These are phyloP conservation scores for Ophioceras dolichostomum DNA, from an alignment of 2,329 filamentous ascomycete genomes.

Conservation along the genomic window DNA sequence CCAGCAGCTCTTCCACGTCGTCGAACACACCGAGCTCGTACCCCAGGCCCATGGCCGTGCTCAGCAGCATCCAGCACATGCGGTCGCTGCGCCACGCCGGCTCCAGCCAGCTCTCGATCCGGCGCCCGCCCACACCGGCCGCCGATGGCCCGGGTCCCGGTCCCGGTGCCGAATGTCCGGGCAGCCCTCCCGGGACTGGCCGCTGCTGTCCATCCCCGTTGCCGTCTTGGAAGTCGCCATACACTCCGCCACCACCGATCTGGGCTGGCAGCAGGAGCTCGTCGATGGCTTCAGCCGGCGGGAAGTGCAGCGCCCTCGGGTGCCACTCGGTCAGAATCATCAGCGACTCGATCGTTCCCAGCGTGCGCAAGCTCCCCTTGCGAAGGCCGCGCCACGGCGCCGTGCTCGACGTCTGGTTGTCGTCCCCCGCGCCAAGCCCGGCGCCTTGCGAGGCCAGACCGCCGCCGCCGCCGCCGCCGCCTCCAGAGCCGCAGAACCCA, in stretches of 20 bases:
- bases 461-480: not conserved
- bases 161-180: too few relatives aligned
- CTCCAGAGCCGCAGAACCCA: constrained; percentile 65
- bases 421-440: constrained; percentile 24
- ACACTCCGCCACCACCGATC: not conserved
- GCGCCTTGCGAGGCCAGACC: not conserved
- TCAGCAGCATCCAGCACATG: constrained; percentile 97
- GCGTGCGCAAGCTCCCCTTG: constrained; percentile 70
- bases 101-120: constrained; percentile 93
- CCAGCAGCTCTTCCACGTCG: constrained; percentile 61
- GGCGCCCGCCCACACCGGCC: constrained; percentile 58
- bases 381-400: constrained; percentile 58
- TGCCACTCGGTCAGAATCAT: constrained; percentile 97
- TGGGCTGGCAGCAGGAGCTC: constrained; percentile 48
- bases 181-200: constrained; percentile 13
- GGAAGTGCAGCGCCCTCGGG: constrained; percentile 86
- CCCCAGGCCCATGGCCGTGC: constrained; percentile 76
- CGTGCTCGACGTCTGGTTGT: constrained; percentile 52
- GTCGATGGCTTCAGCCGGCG: constrained; percentile 62
- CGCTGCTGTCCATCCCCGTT: constrained; percentile 28
- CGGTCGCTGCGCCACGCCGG: constrained; percentile 89
- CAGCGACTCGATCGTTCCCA: constrained; percentile 89
- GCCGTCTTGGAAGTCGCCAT: not conserved
- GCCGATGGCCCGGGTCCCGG: too few relatives aligned
- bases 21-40: constrained; percentile 96